Conservation (phyloP, 345 rosid genomes). For the Bruguiera gymnorhiza region DNA sequence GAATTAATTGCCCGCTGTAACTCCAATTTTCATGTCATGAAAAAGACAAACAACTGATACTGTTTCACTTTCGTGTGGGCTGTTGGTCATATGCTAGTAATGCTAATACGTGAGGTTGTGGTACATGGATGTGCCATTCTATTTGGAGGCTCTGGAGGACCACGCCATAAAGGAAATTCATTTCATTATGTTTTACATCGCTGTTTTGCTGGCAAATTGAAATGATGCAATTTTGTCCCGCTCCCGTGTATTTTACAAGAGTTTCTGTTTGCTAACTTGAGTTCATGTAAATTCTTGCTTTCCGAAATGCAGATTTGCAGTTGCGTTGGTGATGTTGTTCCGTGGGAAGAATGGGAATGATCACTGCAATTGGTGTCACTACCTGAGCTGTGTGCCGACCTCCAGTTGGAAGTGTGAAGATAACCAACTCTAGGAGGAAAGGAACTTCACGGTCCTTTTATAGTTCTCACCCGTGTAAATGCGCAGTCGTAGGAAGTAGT, state of each 20-base stretch:
- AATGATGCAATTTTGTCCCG: too few species aligned
- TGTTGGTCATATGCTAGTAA: background rate
- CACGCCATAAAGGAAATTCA: too few species aligned
- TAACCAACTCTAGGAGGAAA: slow-evolving; percentile 1
- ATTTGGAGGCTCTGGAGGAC: background rate
- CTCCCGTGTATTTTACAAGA: too few species aligned
- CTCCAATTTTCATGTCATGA: slow-evolving; percentile 12
- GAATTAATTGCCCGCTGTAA: slow-evolving; percentile 8
- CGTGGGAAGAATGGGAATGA: slow-evolving; percentile 29
- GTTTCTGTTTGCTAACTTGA: background rate
- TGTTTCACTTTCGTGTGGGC: background rate
- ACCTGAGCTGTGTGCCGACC: slow-evolving; percentile 30
- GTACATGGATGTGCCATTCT: slow-evolving; percentile 10
- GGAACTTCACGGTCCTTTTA: background rate
- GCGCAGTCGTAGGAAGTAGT: background rate
- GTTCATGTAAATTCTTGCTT: background rate
- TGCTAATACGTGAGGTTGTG: background rate
- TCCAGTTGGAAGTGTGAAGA: slow-evolving; percentile 24
- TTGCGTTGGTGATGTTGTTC: slow-evolving; percentile 30
- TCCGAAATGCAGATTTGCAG: slow-evolving; percentile 17
- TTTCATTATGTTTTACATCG: too few species aligned
- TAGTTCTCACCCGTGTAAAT: background rate
- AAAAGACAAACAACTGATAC: slow-evolving; percentile 21
- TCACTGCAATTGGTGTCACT: slow-evolving; percentile 31
- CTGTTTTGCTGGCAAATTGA: background rate